Percentiles rank a stretch among this genome's conserved stretches.
These are phyloP conservation scores for Massariosphaeria phaeospora DNA, from an alignment of 495 filamentous ascomycete species.

Conservation along the genomic window DNA sequence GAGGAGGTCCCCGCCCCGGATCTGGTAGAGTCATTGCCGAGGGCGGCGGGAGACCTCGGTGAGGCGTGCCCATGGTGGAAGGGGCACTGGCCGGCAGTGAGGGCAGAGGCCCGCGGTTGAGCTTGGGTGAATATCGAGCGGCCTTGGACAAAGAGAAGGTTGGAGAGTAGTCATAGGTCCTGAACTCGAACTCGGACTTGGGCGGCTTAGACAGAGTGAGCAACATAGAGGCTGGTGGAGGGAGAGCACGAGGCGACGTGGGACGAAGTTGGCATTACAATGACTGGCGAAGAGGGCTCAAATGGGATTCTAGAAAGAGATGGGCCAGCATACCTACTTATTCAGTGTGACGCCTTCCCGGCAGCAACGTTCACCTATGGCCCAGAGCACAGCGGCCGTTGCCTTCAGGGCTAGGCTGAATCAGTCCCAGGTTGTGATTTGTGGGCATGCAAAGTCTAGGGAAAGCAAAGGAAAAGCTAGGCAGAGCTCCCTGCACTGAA, in stretches of 20 bases:
- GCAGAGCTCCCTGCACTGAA: slow-evolving; percentile 18
- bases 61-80: slow-evolving; percentile 61
- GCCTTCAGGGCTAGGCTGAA: slow-evolving; percentile 30
- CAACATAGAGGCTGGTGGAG: slow-evolving; percentile 45
- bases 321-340: slow-evolving; percentile 30
- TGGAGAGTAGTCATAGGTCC: slow-evolving; percentile 61
- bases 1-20: slow-evolving; percentile 28
- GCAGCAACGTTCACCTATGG: slow-evolving; percentile 30
- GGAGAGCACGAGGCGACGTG: background rate
- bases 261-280: slow-evolving; percentile 21
- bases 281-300: slow-evolving; percentile 19
- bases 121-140: slow-evolving; percentile 56
- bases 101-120: slow-evolving; percentile 48
- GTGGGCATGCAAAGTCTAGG: slow-evolving; percentile 27
- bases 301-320: slow-evolving; percentile 20
- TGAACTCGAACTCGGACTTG: slow-evolving; percentile 56
- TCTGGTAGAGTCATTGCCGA: slow-evolving; percentile 62
- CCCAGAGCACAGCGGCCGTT: slow-evolving; percentile 26
- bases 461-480: slow-evolving; percentile 18
- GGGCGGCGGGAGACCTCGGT: slow-evolving; percentile 70
- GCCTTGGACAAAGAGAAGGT: slow-evolving; percentile 54
- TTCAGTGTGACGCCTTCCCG: slow-evolving; percentile 22
- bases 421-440: slow-evolving; percentile 32
- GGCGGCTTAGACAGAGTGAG: slow-evolving; percentile 65
- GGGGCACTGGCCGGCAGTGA: slow-evolving; percentile 41